Conservation (phyloP, 148 eudicot species). For the Camellia sinensis region DNA sequence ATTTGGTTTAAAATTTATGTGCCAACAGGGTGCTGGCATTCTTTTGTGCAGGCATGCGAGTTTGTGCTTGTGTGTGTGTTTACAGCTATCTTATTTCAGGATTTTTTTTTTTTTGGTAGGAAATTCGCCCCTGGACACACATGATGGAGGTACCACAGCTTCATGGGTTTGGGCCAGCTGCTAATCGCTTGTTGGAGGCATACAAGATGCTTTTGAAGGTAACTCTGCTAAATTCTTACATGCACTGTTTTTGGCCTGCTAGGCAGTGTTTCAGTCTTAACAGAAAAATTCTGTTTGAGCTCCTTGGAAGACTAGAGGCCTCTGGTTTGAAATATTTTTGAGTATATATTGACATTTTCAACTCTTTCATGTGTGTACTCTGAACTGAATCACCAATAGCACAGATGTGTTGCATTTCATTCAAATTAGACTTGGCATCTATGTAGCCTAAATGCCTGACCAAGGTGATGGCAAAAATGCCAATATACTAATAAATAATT, state of each 20-base stretch:
- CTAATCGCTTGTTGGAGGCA: constrained; percentile 89
- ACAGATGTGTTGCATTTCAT: background rate
- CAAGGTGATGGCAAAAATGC: background rate
- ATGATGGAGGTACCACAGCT: constrained; percentile 99
- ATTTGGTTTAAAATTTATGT: too few relatives aligned
- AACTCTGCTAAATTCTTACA: constrained; percentile 14
- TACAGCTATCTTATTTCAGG: background rate
- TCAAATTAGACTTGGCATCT: background rate
- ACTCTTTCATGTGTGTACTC: background rate
- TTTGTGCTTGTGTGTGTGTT: background rate
- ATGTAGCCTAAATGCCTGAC: background rate
- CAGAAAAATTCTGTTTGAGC: background rate
- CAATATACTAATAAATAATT: too few relatives aligned
- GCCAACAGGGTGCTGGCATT: too few relatives aligned
- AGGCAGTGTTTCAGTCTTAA: background rate
- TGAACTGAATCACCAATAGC: background rate
- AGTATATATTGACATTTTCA: background rate
- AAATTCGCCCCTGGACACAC: constrained; percentile 98
- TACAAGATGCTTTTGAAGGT: constrained; percentile 97
- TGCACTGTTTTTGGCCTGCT: background rate
- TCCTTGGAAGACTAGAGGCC: constrained; percentile 8
- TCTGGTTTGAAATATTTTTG: background rate
- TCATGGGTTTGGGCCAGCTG: constrained; percentile 99
- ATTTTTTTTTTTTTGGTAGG: constrained; percentile 38
- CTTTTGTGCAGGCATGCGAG: background rate